Evolutionary conservation across 192 early-diverging fungal genomes (phyloP), one percentile per base, ranked within the genome.

Genomic region (Rhizophlyctis rosea): DNA sequence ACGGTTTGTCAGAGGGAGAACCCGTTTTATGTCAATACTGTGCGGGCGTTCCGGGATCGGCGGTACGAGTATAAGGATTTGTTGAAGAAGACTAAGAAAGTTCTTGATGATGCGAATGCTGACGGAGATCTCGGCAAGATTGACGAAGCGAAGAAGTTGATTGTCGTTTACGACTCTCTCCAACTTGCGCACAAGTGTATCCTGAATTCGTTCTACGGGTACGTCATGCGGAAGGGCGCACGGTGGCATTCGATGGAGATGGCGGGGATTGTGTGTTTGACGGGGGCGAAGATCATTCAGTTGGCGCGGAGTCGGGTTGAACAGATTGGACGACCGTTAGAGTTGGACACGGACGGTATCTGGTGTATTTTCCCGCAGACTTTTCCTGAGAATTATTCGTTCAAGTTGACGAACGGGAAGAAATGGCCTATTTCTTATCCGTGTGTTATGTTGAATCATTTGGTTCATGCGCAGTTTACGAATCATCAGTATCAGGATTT

Each of bases 191-290:
- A 99, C 81, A 99, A 99, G 81, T 68, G 57, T 56, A 82, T 78
- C 50, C 57, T 86, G 36, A 86, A 84, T 71, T 98, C 95, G 11
- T 99, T 97, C 71, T 98, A 98, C 64, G 96, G 96, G 21, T 99
- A 99, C 73, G 96, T 99, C 13, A 99, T 97, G 97, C 77, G 95
- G 59, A 99, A 95, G 79, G 95, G 94, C 3, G 91, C 95, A 1
- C 86, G 97, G 34, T 99, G 97, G 97, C 93, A 93, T 72, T 96
- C 94, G 7, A 88, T 99, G 80, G 94, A 96, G 74, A 99, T 99
- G 97, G 97, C 94, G 0, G 97, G 97, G 23, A 92, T 99, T 27
- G 95, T 98, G 47, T 99, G 97, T 73, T 64, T 94, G 57, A 99
- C 95, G 3, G 97, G 97, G 3, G 87, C 97, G 9, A 88, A 83